Conservation (phyloP, 2,329 filamentous ascomycete species). For the Elsinoe fawcettii region DNA sequence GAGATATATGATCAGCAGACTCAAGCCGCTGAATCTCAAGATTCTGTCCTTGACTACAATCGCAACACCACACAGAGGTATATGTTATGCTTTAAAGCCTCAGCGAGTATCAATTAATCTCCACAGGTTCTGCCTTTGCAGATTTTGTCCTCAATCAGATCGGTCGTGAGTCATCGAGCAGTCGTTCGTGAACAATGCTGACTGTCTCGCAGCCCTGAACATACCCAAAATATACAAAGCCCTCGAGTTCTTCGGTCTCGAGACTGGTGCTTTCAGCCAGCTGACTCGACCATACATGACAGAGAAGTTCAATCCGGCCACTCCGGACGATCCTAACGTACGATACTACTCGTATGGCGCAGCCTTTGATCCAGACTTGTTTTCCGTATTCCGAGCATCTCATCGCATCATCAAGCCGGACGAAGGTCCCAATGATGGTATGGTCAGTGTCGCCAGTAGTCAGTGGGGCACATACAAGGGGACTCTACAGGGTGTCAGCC, state of each 20-base stretch:
- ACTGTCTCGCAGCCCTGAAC: constrained; percentile 29
- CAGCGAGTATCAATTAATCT: not conserved
- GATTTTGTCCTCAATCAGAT: constrained; percentile 54
- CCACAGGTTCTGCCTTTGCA: constrained; percentile 49
- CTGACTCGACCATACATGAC: constrained; percentile 52
- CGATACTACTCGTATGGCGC: constrained; percentile 59
- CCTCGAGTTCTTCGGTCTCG: constrained; percentile 47
- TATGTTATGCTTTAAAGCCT: not conserved
- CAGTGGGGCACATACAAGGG: constrained; percentile 57
- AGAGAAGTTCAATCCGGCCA: constrained; percentile 51
- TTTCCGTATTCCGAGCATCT: constrained; percentile 50
- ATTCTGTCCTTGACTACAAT: constrained; percentile 62
- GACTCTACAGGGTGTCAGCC: constrained; percentile 55
- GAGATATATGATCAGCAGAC: constrained; percentile 55
- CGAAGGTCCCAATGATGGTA: constrained; percentile 55
- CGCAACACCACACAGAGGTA: constrained; percentile 52
- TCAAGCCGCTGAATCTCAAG: constrained; percentile 59
- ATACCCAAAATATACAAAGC: constrained; percentile 49
- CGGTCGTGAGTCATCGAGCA: constrained; percentile 36
- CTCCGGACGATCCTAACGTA: constrained; percentile 48
- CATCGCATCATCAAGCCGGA: constrained; percentile 46
- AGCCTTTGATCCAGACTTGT: constrained; percentile 46
- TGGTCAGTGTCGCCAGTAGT: constrained; percentile 56
- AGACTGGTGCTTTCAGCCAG: constrained; percentile 55
- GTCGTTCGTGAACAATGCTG: constrained; percentile 31